These are phyloP conservation scores for Capsella bursapastoris DNA, from an alignment of 345 rosid species.

Conservation along the genomic window DNA sequence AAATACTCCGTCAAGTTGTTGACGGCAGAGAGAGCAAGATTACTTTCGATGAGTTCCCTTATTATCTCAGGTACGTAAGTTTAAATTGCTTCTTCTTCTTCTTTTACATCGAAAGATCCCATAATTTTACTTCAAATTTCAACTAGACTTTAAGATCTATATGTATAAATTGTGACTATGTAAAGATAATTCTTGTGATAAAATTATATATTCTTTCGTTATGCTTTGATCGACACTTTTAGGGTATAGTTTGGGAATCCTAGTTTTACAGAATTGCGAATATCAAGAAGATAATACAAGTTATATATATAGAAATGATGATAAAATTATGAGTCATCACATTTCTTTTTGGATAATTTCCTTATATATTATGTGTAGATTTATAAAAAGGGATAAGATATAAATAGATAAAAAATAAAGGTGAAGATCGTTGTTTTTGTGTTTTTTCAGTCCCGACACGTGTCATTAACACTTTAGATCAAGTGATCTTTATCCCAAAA, in stretches of 20 bases:
- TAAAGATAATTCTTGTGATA: neutral
- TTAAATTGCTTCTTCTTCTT: neutral
- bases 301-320: conserved; percentile 2
- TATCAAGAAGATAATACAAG: conserved; percentile 33
- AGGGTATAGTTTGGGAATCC: neutral
- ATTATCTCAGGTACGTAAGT: conserved; percentile 44
- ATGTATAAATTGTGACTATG: neutral
- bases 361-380: neutral
- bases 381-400: conserved; percentile 32
- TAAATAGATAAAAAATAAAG: neutral
- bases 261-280: neutral
- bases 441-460: conserved; percentile 30
- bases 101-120: neutral
- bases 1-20: conserved; percentile 46
- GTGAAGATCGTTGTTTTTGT: conserved; percentile 23
- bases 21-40: conserved; percentile 46
- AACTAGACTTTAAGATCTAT: neutral
- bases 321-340: conserved; percentile 20
- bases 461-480: conserved; percentile 24
- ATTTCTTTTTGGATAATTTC: neutral
- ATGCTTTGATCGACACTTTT: conserved; percentile 5
- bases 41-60: conserved; percentile 48
- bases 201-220: no score
- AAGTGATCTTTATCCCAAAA: conserved; percentile 16
- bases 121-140: neutral